These are phyloP conservation scores for Aspergillus sp. DNA, from an alignment of 2,329 filamentous ascomycete species.

Conservation along the genomic window DNA sequence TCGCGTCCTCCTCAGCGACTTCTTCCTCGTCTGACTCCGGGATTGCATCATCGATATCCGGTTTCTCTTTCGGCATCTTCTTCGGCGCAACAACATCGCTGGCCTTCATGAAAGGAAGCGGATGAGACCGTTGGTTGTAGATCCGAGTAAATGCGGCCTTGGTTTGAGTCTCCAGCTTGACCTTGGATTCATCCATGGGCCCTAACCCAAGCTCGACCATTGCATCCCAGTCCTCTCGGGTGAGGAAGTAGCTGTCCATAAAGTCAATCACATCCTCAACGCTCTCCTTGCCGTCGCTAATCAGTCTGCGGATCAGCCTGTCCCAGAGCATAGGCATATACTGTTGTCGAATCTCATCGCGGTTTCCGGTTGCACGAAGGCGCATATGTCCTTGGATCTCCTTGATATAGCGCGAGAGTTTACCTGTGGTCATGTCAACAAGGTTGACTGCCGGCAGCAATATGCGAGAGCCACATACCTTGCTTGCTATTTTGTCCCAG, in stretches of 20 bases:
- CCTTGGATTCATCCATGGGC: constrained; percentile 62
- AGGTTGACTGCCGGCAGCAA: background rate
- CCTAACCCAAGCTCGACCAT: constrained; percentile 88
- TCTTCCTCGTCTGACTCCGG: constrained; percentile 79
- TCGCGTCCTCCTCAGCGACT: constrained; percentile 42
- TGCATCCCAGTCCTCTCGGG: constrained; percentile 86
- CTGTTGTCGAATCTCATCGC: constrained; percentile 87
- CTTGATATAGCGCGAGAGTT: constrained; percentile 70
- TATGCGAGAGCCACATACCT: constrained; percentile 40
- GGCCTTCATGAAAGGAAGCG: constrained; percentile 93
- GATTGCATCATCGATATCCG: constrained; percentile 91
- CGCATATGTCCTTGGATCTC: constrained; percentile 98
- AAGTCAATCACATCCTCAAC: constrained; percentile 78
- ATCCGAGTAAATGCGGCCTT: constrained; percentile 83
- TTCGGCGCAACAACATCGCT: constrained; percentile 65
- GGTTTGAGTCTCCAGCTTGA: constrained; percentile 73
- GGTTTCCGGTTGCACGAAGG: constrained; percentile 76
- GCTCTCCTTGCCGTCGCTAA: constrained; percentile 69
- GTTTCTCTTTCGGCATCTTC: constrained; percentile 62
- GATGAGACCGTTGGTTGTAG: constrained; percentile 82
- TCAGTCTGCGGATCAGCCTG: constrained; percentile 63
- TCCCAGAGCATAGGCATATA: constrained; percentile 86
- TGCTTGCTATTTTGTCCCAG: constrained; percentile 89
- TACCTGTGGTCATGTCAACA: constrained; percentile 29
- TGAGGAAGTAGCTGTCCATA: constrained; percentile 96